Evolutionary conservation across 2,329 filamentous ascomycete genomes (phyloP).

Genomic region (Arthroderma sp.): DNA sequence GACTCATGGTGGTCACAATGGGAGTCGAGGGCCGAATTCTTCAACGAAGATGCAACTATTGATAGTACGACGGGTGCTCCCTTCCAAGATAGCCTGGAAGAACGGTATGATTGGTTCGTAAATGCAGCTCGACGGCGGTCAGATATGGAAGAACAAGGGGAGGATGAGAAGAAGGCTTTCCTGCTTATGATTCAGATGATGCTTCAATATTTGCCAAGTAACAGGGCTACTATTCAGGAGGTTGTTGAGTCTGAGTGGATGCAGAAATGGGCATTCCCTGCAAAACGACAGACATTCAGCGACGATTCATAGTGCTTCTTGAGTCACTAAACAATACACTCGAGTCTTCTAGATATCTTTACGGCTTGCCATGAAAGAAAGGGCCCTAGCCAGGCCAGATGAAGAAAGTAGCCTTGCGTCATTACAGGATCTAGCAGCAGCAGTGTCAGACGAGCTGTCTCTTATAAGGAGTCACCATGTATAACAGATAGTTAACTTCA

Average conservation of each 20-base stretch:
- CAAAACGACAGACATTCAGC: no score
- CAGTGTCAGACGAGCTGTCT: no score
- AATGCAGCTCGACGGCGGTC: conserved; percentile 7
- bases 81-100: conserved; percentile 10
- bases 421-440: no score
- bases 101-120: conserved; percentile 12
- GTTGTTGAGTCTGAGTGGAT: conserved; percentile 14
- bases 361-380: no score
- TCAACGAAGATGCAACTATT: conserved; percentile 13
- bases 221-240: conserved; percentile 13
- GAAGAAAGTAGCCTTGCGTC: no score
- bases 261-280: conserved; percentile 13
- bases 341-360: no score
- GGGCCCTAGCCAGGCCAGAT: no score
- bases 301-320: no score
- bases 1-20: conserved; percentile 12
- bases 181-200: conserved; percentile 12
- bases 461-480: no score
- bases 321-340: no score
- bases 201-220: conserved; percentile 10
- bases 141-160: conserved; percentile 11
- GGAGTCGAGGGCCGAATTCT: conserved; percentile 11
- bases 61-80: conserved; percentile 10
- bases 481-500: no score
- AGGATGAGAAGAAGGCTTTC: conserved; percentile 13